A percentile compares a stretch with the other conserved stretches of the same genome.
phyloP scores from a whole-genome alignment of 202 grass and related monocot genomes.

The Setaria italica region DNA sequence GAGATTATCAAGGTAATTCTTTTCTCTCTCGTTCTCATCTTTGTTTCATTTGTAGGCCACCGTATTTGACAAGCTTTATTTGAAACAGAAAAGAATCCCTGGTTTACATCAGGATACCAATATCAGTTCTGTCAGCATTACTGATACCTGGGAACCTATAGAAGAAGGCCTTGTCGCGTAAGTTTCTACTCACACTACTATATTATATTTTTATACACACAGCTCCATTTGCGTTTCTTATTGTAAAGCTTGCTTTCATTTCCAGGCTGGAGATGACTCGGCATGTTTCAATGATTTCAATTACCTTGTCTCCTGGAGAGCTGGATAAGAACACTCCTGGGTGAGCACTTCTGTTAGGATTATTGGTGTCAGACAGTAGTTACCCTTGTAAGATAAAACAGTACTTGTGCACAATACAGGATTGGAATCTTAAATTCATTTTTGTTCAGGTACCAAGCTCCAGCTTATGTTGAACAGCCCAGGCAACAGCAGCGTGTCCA shows the following conservation, averaged over 20 bases:
- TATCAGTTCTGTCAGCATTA: constrained; percentile 91
- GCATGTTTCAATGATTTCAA: constrained; percentile 92
- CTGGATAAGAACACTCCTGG: constrained; percentile 75
- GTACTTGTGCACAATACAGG: neutral
- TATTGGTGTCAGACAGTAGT: neutral
- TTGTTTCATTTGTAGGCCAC: constrained; percentile 17
- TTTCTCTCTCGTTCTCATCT: neutral
- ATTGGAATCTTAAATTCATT: constrained; percentile 31
- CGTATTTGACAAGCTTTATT: constrained; percentile 44
- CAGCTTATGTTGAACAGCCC: constrained; percentile 61
- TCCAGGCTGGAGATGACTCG: constrained; percentile 81
- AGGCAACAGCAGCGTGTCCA: constrained; percentile 66
- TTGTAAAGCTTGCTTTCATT: neutral
- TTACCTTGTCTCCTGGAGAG: constrained; percentile 74
- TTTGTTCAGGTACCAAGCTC: constrained; percentile 82
- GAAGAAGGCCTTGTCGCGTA: constrained; percentile 94
- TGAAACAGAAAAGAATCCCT: constrained; percentile 77
- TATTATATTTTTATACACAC: neutral
- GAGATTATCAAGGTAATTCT: constrained; percentile 84
- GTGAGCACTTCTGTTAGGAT: constrained; percentile 44
- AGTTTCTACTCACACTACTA: constrained; percentile 41
- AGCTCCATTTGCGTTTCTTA: constrained; percentile 16
- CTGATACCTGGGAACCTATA: constrained; percentile 89
- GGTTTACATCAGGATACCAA: constrained; percentile 74
- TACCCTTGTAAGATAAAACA: constrained; percentile 8